phyloP scores from a whole-genome alignment of 257 asterid species.

The Solanum chiquidenum region DNA sequence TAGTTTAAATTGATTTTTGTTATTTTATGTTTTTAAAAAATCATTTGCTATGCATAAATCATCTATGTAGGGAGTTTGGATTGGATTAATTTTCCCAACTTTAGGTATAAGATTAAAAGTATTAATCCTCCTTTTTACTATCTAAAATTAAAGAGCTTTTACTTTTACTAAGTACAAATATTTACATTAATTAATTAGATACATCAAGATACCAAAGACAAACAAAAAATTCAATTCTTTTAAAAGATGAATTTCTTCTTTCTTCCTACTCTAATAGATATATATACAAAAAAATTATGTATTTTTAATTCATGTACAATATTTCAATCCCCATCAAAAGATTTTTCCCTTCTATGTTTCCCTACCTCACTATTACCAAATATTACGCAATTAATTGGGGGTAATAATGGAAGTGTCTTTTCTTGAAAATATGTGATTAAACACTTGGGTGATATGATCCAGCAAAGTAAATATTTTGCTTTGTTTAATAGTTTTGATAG shows the following conservation, averaged over 20 bases:
- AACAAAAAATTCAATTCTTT: neutral
- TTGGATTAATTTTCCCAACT: neutral
- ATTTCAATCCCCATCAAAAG: neutral
- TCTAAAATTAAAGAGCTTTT: neutral
- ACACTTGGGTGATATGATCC: neutral
- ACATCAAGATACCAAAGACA: neutral
- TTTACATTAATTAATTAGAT: neutral
- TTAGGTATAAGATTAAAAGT: neutral
- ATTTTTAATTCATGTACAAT: neutral
- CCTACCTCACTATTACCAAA: neutral
- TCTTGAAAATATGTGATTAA: neutral
- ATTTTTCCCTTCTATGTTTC: neutral
- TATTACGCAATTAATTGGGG: neutral
- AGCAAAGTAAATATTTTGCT: neutral
- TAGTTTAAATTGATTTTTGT: too few relatives aligned
- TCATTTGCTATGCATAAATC: too few relatives aligned
- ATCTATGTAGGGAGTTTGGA: neutral
- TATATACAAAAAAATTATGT: too few relatives aligned
- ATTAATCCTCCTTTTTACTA: neutral
- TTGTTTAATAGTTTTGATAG: slow-evolving; percentile 12
- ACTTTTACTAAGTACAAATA: neutral
- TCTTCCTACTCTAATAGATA: neutral
- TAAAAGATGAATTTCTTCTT: neutral
- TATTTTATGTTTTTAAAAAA: too few relatives aligned
- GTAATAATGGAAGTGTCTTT: neutral